These are phyloP conservation scores for Lantana camara DNA, from an alignment of 257 asterid species.

Conservation along the genomic window DNA sequence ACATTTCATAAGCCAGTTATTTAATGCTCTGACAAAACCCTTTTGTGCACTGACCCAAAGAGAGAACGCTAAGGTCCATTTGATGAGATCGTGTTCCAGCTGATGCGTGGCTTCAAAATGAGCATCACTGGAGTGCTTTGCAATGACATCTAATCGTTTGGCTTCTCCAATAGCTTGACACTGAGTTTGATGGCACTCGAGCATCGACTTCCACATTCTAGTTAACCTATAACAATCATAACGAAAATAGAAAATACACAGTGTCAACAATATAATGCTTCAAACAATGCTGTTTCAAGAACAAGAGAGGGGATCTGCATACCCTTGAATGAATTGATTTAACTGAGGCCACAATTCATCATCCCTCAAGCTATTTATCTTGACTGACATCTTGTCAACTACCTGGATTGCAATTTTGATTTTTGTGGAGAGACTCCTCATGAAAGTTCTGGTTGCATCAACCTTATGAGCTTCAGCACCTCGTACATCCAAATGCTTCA, in stretches of 20 bases:
- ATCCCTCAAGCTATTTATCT: constrained; percentile 70
- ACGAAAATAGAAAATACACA: background rate
- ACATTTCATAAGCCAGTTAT: constrained; percentile 75
- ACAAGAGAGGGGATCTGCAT: too few relatives aligned
- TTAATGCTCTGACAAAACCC: constrained; percentile 56
- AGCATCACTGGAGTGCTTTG: constrained; percentile 56
- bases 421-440: constrained; percentile 67
- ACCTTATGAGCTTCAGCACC: constrained; percentile 70
- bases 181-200: constrained; percentile 69
- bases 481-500: constrained; percentile 54
- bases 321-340: constrained; percentile 67
- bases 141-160: constrained; percentile 52
- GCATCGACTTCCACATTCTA: constrained; percentile 76
- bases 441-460: constrained; percentile 53
- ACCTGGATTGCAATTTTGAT: constrained; percentile 74
- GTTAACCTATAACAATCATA: constrained; percentile 49
- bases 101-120: constrained; percentile 62
- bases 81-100: constrained; percentile 62
- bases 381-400: constrained; percentile 74
- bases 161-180: constrained; percentile 70
- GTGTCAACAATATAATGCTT: background rate
- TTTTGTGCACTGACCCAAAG: constrained; percentile 63
- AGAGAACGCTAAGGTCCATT: constrained; percentile 62
- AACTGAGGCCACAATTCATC: constrained; percentile 81
- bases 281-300: background rate